phyloP scores from a whole-genome alignment of 2,329 filamentous ascomycete species.

The Arachnopeziza araneosa region DNA sequence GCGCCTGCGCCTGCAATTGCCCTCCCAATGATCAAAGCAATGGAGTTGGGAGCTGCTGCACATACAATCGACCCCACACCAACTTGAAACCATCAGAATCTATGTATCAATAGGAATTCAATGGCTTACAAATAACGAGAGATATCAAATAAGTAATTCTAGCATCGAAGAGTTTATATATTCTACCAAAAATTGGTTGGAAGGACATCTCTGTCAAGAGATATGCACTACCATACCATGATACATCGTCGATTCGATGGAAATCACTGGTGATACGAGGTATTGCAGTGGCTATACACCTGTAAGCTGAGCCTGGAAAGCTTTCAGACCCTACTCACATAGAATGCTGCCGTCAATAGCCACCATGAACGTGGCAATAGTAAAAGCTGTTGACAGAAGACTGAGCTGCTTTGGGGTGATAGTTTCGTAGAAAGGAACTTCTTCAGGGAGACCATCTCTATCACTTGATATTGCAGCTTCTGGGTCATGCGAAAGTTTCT shows the following conservation, averaged over 20 bases:
- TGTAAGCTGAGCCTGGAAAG: slow-evolving; percentile 8
- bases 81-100: slow-evolving; percentile 24
- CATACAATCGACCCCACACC: slow-evolving; percentile 20
- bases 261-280: slow-evolving; percentile 31
- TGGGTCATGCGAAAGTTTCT: background rate
- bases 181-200: slow-evolving; percentile 14
- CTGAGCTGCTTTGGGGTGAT: background rate
- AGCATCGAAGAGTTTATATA: slow-evolving; percentile 18
- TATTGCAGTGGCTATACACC: slow-evolving; percentile 23
- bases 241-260: slow-evolving; percentile 31
- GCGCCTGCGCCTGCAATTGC: slow-evolving; percentile 22
- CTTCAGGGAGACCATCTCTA: background rate
- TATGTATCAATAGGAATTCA: slow-evolving; percentile 13
- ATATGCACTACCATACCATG: slow-evolving; percentile 33
- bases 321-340: background rate
- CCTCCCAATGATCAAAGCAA: slow-evolving; percentile 22
- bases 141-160: slow-evolving; percentile 17
- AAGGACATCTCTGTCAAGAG: slow-evolving; percentile 21
- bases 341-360: background rate
- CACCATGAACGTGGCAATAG: background rate
- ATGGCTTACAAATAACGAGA: slow-evolving; percentile 26
- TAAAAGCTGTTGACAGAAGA: background rate
- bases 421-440: background rate
- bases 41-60: slow-evolving; percentile 20
- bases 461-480: background rate